Base-by-base conservation (phyloP, 2,329 filamentous ascomycete genomes). In the Ophiostoma sp. region DNA sequence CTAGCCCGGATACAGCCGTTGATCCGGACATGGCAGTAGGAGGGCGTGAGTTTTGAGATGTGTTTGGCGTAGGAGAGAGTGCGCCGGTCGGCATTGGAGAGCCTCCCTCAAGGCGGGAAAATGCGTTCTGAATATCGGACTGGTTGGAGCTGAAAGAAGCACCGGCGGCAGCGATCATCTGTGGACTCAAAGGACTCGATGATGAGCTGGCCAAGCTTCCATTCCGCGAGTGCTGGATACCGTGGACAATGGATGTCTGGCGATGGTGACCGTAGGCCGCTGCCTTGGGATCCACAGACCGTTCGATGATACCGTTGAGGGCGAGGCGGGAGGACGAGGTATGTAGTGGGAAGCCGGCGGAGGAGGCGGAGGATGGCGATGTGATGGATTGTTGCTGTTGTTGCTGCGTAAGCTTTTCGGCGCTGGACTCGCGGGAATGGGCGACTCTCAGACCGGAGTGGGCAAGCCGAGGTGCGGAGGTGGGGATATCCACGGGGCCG, bases 161-260 rank as follows among this genome's bases (percentile, higher is more conserved):
- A 74, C 88, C 90, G 69, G 89, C 89, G 61, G 91, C 89, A 72
- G 92, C 90, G 79, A 95, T 94, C 82, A 94, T 91, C 82, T 97
- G 92, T 72, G 94, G 93, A 82, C 93, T 97, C 78, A 98, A 86
- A 74, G 95, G 95, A 81, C 93, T 97, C 36, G 92, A 91, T 48
- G 92, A 89, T 73, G 92, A 90, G 80, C 93, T 94, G 76, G 91
- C 90, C 79, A 92, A 90, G 83, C 95, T 98, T 78, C 94, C 92
- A 87, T 97, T 97, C 83, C 95, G 87, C 78, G 89, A 89, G 88
- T 99, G 96, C 81, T 97, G 95, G 77, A 97, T 91, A 79, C 96
- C 95, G 89, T 98, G 93, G 73, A 98, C 95, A 78, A 98, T 98
- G 68, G 95, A 98, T 0, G 95, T 97, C 84, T 99, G 94, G 72